Evolutionary conservation across 2,329 filamentous ascomycete species (phyloP), one percentile per base, ranked within the genome.

Genomic region (Fusarium penzigii): DNA sequence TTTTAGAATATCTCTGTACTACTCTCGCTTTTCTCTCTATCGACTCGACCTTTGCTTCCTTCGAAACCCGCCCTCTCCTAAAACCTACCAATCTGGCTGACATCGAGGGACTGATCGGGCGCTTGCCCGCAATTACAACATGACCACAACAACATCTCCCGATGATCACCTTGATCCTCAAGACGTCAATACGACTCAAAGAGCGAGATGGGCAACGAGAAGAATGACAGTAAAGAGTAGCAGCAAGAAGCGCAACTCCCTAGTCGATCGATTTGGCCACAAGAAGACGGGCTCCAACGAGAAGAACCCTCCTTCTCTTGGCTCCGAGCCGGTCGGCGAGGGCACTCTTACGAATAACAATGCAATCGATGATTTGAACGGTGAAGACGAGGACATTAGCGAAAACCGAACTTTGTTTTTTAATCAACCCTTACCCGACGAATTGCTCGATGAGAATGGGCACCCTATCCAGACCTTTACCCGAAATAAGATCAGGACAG

Each of bases 161-260:
- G 69, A 70, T 43, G 60, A 55, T 48, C 60, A 55, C 42, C 54
- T 58, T 43, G 61, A 62, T 46, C 57, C 66, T 25, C 61, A 65
- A 47, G 57, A 54, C 49, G 51, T 58, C 41, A 63, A 56, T 49
- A 44, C 60, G 44, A 88, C 86, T 17, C 91, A 93, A 69, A 83
- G 92, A 68, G 86, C 94, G 72, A 83, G 94, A 85, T 97, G 94
- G 94, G 93, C 94, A 16, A 97, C 94, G n/a, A 90, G 92, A 67
- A 90, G 91, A 70, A 84, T 89, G 71, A 86, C 86, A 13, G 85
- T 89, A 65, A 83, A 86, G 68, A 89, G 86, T 69, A 90, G 88
- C 59, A 79, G 81, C 62, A 81, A 83, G 69, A 97, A 97, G 79
- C 86, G 94, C 57, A 77, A 87, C 52, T 94, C 90, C 42, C 86